Evolutionary conservation across 495 filamentous ascomycete genomes (phyloP), one percentile per base, ranked within the genome.

Genomic region (Penicillium flavigenum): DNA sequence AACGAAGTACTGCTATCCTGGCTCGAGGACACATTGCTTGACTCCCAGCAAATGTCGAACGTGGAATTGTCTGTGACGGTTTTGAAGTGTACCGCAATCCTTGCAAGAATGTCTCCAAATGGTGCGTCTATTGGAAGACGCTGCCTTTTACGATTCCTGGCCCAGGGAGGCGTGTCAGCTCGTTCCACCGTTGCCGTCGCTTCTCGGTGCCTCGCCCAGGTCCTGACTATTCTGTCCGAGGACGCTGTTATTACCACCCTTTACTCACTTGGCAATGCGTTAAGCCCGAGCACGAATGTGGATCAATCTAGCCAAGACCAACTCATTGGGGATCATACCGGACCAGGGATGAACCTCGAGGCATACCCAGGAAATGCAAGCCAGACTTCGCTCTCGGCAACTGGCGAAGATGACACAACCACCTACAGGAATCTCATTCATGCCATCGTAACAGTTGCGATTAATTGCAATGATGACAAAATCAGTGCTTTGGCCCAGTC

Each of bases 401-500:
- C 74, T 56, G 83, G 84, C 20, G 88, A 91, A 19, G 90, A 93
- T 69, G 92, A 93, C 19, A 86, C 81, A 10, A 68, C 82, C 14
- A 84, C 89, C 0, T 88, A 92, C 71, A 83, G 85, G 16, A 94
- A 88, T 59, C 85, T 96, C 29, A 85, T 97, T 32, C 88, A 95
- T 65, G 88, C 92, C 6, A 93, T 98, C 59, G 91, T 93, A 59
- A 86, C 84, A 29, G 89, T 98, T 64, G 91, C 95, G 1, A 86
- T 78, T 34, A 83, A 80, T 53, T 91, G 87, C 68, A 82, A 87
- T 44, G 92, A 98, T 59, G 85, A 90, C 36, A 96, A 96, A 72
- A 94, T 98, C 45, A 93, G 87, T 22, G 95, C 93, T 12, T 79
- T 98, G 52, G 91, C 91, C n/a, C 88, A 96, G 63, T 93, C 91